These are phyloP conservation scores for Ophiostoma quercus DNA, from an alignment of 2,329 filamentous ascomycete species.

Conservation along the genomic window DNA sequence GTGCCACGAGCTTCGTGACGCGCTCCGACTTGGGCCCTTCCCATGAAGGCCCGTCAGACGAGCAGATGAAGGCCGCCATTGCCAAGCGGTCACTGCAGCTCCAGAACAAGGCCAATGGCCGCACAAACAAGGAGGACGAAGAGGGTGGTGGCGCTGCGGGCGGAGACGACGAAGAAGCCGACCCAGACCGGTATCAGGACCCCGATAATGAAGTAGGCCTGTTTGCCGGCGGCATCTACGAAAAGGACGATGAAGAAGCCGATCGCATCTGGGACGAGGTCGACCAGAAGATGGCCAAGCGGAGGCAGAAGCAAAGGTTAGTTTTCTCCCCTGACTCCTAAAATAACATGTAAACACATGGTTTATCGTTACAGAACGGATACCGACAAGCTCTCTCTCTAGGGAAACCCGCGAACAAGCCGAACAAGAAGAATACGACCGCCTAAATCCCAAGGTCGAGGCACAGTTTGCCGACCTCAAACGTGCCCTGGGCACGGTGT, in stretches of 20 bases:
- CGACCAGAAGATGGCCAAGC: constrained; percentile 93
- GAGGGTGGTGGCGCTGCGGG: constrained; percentile 36
- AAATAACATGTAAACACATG: constrained; percentile 8
- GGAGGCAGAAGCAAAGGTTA: constrained; percentile 81
- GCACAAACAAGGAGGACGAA: constrained; percentile 57
- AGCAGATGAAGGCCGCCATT: constrained; percentile 96
- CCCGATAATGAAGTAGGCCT: constrained; percentile 95
- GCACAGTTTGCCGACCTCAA: constrained; percentile 97
- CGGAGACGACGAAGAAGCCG: constrained; percentile 64
- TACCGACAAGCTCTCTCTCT: constrained; percentile 51
- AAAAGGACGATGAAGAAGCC: constrained; percentile 95
- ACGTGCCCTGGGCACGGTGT: constrained; percentile 77
- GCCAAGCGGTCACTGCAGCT: constrained; percentile 87
- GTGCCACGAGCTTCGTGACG: constrained; percentile 96
- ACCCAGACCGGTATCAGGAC: constrained; percentile 71
- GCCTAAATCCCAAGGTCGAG: constrained; percentile 95
- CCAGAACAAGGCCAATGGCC: constrained; percentile 44
- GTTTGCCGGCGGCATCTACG: constrained; percentile 92
- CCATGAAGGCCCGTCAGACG: constrained; percentile 89
- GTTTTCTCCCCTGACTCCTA: constrained; percentile 32
- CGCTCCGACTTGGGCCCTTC: constrained; percentile 93
- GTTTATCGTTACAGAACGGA: constrained; percentile 43
- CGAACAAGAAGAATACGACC: constrained; percentile 92
- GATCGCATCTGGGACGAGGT: constrained; percentile 93
- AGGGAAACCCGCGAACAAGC: constrained; percentile 92